These are phyloP conservation scores for Cyathus striatus DNA, from an alignment of 768 basidiomycete genomes.

Conservation along the genomic window DNA sequence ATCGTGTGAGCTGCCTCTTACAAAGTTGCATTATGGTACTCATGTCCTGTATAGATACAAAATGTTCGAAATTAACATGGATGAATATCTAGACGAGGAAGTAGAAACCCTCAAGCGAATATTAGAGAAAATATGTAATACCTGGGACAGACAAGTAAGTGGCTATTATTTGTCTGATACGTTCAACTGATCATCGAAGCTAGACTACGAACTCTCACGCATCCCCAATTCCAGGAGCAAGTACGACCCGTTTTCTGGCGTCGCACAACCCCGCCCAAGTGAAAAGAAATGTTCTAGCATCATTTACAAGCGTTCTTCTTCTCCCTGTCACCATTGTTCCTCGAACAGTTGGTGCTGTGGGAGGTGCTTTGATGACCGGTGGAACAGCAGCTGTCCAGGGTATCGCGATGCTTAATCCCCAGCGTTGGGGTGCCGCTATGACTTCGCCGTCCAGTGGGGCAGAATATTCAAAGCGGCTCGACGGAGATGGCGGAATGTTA, in stretches of 20 bases:
- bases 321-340: conserved; percentile 97
- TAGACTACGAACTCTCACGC: conserved; percentile 5
- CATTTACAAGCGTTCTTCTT: conserved; percentile 85
- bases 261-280: conserved; percentile 87
- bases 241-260: conserved; percentile 53
- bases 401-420: conserved; percentile 86
- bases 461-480: conserved; percentile 32
- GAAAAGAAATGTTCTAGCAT: conserved; percentile 89
- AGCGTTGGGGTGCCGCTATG: conserved; percentile 65
- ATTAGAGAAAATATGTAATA: conserved; percentile 70
- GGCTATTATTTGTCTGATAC: background rate
- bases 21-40: background rate
- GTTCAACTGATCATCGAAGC: conserved; percentile 2
- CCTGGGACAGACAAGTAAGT: conserved; percentile 75
- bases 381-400: conserved; percentile 78
- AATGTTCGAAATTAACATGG: conserved; percentile 97
- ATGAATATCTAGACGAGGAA: conserved; percentile 96
- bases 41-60: conserved; percentile 51
- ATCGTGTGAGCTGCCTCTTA: conserved; percentile 62
- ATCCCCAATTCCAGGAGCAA: conserved; percentile 10
- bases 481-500: conserved; percentile 35
- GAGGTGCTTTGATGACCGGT: conserved; percentile 64
- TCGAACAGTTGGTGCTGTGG: conserved; percentile 65
- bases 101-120: conserved; percentile 72
- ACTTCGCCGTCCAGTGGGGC: conserved; percentile 10